A percentile compares a stretch with the other conserved stretches of the same genome.
phyloP scores from a whole-genome alignment of 441 rosid genomes.

The Croton setiger region DNA sequence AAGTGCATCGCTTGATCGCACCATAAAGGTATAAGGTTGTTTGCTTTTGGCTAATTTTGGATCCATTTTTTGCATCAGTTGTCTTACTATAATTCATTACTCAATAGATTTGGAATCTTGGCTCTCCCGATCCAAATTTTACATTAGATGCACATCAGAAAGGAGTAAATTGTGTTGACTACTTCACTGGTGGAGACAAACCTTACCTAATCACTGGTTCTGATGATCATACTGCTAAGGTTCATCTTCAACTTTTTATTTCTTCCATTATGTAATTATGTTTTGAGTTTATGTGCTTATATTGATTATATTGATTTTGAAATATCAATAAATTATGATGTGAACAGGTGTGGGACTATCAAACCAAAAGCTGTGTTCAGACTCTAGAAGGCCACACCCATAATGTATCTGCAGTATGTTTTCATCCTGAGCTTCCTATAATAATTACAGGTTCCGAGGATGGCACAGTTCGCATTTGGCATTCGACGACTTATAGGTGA shows the following conservation, averaged over 20 bases:
- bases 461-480: constrained; percentile 81
- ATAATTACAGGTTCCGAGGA: constrained; percentile 87
- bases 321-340: constrained; percentile 17
- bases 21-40: constrained; percentile 52
- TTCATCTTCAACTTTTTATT: constrained; percentile 28
- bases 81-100: constrained; percentile 12
- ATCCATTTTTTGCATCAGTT: constrained; percentile 7
- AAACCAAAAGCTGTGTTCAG: constrained; percentile 75
- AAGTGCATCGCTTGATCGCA: constrained; percentile 86
- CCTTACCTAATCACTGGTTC: constrained; percentile 94
- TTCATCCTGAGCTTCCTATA: constrained; percentile 81
- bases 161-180: constrained; percentile 94
- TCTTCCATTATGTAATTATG: not conserved
- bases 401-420: constrained; percentile 76
- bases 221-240: constrained; percentile 98
- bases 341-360: constrained; percentile 85
- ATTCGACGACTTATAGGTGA: constrained; percentile 75
- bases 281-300: constrained; percentile 10
- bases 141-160: constrained; percentile 91
- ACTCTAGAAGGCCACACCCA: constrained; percentile 82
- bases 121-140: constrained; percentile 91
- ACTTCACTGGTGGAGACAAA: constrained; percentile 86
- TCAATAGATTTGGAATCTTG: constrained; percentile 88
- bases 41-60: constrained; percentile 10
- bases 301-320: constrained; percentile 15